Base-by-base conservation (phyloP, 805 yeast genomes). In the Debaryomyces castellii region DNA sequence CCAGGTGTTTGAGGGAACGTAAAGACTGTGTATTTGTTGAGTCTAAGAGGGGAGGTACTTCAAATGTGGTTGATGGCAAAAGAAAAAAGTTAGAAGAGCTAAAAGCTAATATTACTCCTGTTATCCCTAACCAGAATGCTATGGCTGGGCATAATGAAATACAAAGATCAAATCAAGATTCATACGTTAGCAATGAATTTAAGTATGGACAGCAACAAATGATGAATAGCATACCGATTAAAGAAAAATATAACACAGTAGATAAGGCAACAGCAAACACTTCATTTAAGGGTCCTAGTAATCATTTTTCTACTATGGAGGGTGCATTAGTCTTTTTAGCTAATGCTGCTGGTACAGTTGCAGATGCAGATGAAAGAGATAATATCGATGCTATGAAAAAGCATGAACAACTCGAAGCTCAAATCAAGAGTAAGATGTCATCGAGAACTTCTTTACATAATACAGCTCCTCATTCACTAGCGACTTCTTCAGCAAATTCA, bases 1-100 rank as follows among this genome's bases (percentile, higher is more conserved):
- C 81, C 2, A 69, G 97, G 41, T 91, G 98, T 58, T 75, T 77
- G 49, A 74, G 97, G 37, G 97, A 91, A 59, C 73, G 95, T 12
- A 80, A 80, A 52, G 89, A 85, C 53, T 91, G 98, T 65, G 82
- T 84, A 12, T 82, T 87, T 59, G 77, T 73, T 7, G 75, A 71
- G 18, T 55, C 62, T 20, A 64, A 59, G 45, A 49, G 73, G 33
- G 71, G 73, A 17, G 66, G 66, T 9, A 40, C 53, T 23, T 40
- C 51, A 7, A 58, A 55, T 47, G 47, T 59, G 7, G 55, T 69
- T 51, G 76, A 77, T n/a, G 82, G 78, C 23, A 71, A 77, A 38
- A 68, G 79, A 37, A 69, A 87, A 49, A 85, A 86, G 14, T 80
- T 80, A 2, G 62, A 55, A 43, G 33, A 20, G 12, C 14, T 34